phyloP scores from a whole-genome alignment of 108 stramenopile genomes.

The Cyclotella sp. region DNA sequence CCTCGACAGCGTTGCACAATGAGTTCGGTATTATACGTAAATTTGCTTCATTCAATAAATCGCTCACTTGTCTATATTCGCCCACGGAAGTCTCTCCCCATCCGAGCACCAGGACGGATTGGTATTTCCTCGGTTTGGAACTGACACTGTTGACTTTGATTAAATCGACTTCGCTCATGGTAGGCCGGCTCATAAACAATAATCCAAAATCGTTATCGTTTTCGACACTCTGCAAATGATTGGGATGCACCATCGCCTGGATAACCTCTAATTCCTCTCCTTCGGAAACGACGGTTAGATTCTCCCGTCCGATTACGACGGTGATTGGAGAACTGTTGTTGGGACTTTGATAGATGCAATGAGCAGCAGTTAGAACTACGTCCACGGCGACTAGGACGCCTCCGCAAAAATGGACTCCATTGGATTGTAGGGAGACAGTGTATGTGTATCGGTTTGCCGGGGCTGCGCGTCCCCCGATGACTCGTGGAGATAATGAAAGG shows the following conservation, averaged over 20 bases:
- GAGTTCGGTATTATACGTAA: slow-evolving; percentile 14
- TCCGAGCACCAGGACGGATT: slow-evolving; percentile 20
- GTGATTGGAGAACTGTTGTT: not conserved
- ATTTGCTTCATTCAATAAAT: slow-evolving; percentile 13
- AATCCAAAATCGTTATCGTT: slow-evolving; percentile 29
- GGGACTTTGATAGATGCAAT: slow-evolving; percentile 9
- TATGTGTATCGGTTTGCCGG: slow-evolving; percentile 3
- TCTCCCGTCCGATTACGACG: slow-evolving; percentile 14
- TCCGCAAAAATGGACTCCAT: slow-evolving; percentile 27
- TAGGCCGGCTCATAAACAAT: slow-evolving; percentile 18
- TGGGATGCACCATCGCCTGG: slow-evolving; percentile 19
- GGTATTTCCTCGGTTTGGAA: not conserved
- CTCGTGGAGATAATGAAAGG: slow-evolving; percentile 2
- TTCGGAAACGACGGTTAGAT: not conserved
- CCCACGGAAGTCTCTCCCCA: slow-evolving; percentile 24
- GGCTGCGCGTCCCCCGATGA: slow-evolving; percentile 14
- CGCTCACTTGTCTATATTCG: not conserved
- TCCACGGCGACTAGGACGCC: slow-evolving; percentile 24
- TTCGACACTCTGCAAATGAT: slow-evolving; percentile 5
- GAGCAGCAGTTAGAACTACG: slow-evolving; percentile 31
- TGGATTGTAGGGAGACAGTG: slow-evolving; percentile 27
- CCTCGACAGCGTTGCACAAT: slow-evolving; percentile 13
- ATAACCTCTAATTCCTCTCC: slow-evolving; percentile 22
- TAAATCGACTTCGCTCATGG: slow-evolving; percentile 5
- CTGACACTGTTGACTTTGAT: slow-evolving; percentile 6